Base-by-base conservation (phyloP, 139 green algal species). In the Mychonastes homosphaera region DNA sequence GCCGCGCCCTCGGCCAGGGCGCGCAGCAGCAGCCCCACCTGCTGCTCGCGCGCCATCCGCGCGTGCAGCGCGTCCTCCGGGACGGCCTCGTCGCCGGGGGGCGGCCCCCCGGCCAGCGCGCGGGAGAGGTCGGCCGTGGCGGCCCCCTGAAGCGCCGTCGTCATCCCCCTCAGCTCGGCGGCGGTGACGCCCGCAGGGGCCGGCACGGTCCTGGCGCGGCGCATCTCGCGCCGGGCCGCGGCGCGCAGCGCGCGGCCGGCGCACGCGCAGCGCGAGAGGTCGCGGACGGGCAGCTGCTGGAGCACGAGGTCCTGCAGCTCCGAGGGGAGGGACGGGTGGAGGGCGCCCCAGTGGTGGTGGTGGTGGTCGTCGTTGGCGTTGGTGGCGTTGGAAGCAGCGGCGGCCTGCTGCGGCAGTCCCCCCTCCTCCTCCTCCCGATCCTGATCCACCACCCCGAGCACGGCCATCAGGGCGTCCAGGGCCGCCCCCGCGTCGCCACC, bases 121-220 rank as follows among this genome's bases (percentile, higher is more conserved):
- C n/a, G n/a, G n/a, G n/a, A n/a, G n/a, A n/a, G n/a, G n/a, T n/a
- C n/a, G n/a, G n/a, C n/a, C n/a, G n/a, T n/a, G n/a, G 53, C 53
- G 35, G 56, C 51, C 62, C 39, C 66, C 59, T 30, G 33, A 53
- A 44, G 46, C 46, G 27, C 1, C 41, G 56, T 57, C 59, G 81
- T 70, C 41, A 85, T 48, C 57, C 75, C 66, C 41, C 29, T 67
- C 38, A 81, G 50, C 62, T 85, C 65, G 15, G 78, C 46, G 16
- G 74, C 74, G 43, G 66, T 63, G 1, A 67, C 74, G 6, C 23
- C 16, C 2, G 15, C 35, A 24, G 56, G 58, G 15, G 47, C 45
- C 4, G 43, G 23, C 34, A 65, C 58, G 34, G 48, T 58, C 19
- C 58, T 47, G 26, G 30, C 47, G 18, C 56, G 28, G n/a, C 30